Percentiles rank a stretch among this genome's conserved stretches.
These are phyloP conservation scores for Exophiala sideris DNA, from an alignment of 2,329 filamentous ascomycete species.

Conservation along the genomic window DNA sequence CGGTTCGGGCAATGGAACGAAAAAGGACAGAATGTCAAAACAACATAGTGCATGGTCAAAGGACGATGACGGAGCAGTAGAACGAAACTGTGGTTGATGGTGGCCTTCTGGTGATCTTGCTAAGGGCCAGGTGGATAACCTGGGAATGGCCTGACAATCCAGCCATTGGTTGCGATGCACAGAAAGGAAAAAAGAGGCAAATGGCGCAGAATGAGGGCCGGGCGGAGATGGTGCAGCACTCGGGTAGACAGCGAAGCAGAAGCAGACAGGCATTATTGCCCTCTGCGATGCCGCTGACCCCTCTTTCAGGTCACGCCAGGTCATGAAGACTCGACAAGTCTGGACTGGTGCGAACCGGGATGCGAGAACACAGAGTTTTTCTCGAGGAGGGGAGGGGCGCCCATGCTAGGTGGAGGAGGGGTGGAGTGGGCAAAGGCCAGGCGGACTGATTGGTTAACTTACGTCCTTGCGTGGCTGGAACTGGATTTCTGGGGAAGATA, in stretches of 20 bases:
- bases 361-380: background rate
- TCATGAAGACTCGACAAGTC: conserved; percentile 4
- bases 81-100: too few species aligned
- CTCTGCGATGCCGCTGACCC: background rate
- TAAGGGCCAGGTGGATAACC: too few species aligned
- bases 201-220: too few species aligned
- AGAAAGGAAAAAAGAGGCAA: too few species aligned
- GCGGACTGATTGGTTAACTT: background rate
- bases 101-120: too few species aligned
- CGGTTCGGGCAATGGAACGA: too few species aligned
- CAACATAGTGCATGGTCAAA: too few species aligned
- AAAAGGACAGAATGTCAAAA: too few species aligned
- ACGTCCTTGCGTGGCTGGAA: background rate
- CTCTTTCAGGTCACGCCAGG: conserved; percentile 6
- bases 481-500: conserved; percentile 1
- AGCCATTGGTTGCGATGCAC: too few species aligned
- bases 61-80: too few species aligned
- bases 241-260: background rate
- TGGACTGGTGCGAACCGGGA: background rate
- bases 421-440: background rate
- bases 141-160: too few species aligned
- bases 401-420: background rate
- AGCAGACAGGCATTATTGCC: background rate
- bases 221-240: too few species aligned
- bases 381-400: background rate